phyloP scores from a whole-genome alignment of 306 rosid species.

The Dryas drummondii region DNA sequence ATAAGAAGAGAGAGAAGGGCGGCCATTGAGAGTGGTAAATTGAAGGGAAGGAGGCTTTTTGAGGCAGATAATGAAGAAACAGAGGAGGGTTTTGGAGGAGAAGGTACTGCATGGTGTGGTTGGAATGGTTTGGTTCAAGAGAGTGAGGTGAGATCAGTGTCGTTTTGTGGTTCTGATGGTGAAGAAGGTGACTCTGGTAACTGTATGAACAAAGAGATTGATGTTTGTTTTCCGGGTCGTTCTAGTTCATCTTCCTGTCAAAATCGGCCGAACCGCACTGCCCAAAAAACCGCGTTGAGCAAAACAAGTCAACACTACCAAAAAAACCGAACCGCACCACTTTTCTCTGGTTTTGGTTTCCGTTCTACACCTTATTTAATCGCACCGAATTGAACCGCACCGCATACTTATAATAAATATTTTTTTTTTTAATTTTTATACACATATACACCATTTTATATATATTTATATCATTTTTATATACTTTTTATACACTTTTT shows the following conservation, averaged over 20 bases:
- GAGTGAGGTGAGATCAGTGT: constrained; percentile 43
- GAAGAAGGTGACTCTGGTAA: constrained; percentile 18
- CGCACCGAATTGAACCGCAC: too few relatives aligned
- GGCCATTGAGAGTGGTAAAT: constrained; percentile 40
- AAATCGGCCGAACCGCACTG: too few relatives aligned
- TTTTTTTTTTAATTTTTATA: too few relatives aligned
- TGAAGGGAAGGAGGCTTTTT: constrained; percentile 55
- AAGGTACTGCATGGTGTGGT: not conserved
- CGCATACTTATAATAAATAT: too few relatives aligned
- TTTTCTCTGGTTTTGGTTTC: too few relatives aligned
- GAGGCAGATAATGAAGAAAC: constrained; percentile 7
- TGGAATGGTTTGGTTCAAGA: constrained; percentile 20
- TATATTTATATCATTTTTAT: too few relatives aligned
- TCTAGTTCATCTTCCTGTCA: not conserved
- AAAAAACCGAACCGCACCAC: too few relatives aligned
- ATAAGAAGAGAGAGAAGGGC: constrained; percentile 38
- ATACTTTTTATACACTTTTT: too few relatives aligned
- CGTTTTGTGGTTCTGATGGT: constrained; percentile 14
- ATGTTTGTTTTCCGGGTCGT: constrained; percentile 4
- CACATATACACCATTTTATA: too few relatives aligned
- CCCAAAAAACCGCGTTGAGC: too few relatives aligned
- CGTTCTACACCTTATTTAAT: too few relatives aligned
- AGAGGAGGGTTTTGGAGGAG: not conserved
- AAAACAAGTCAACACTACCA: too few relatives aligned
- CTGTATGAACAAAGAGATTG: constrained; percentile 15